Conservation (phyloP, 2,329 filamentous ascomycete species). For the Botrytis cinerea region DNA sequence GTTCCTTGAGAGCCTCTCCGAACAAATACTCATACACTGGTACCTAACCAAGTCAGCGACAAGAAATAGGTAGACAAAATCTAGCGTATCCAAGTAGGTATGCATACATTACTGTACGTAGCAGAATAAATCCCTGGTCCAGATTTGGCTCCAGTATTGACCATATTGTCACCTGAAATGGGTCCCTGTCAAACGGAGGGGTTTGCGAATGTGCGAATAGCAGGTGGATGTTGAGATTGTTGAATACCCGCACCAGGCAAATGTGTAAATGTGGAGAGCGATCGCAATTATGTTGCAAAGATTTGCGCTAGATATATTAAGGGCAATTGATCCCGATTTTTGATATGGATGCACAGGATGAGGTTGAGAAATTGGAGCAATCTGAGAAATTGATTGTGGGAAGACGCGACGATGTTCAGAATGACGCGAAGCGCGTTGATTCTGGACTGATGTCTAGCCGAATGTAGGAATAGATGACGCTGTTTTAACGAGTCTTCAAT, state of each 20-base stretch:
- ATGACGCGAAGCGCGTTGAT: constrained; percentile 18
- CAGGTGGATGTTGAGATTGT: not conserved
- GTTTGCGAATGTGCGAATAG: not conserved
- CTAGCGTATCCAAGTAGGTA: not conserved
- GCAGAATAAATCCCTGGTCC: constrained; percentile 60
- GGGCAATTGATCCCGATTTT: not conserved
- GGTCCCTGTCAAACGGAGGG: constrained; percentile 3
- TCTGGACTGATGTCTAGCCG: not conserved
- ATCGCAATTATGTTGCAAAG: not conserved
- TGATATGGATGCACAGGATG: not conserved
- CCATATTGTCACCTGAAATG: constrained; percentile 36
- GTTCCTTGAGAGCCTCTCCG: constrained; percentile 71
- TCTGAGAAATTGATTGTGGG: constrained; percentile 9
- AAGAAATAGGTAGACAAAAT: not conserved
- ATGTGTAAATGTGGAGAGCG: not conserved
- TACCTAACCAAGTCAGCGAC: constrained; percentile 57
- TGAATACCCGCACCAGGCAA: not conserved
- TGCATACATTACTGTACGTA: constrained; percentile 66
- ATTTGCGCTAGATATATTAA: no score
- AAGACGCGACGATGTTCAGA: constrained; percentile 9
- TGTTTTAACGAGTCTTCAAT: not conserved
- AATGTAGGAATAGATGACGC: not conserved
- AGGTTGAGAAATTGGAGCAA: not conserved
- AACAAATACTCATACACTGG: constrained; percentile 94
- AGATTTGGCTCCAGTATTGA: constrained; percentile 36